phyloP scores from a whole-genome alignment of 345 rosid species.

The Carallia brachiata region DNA sequence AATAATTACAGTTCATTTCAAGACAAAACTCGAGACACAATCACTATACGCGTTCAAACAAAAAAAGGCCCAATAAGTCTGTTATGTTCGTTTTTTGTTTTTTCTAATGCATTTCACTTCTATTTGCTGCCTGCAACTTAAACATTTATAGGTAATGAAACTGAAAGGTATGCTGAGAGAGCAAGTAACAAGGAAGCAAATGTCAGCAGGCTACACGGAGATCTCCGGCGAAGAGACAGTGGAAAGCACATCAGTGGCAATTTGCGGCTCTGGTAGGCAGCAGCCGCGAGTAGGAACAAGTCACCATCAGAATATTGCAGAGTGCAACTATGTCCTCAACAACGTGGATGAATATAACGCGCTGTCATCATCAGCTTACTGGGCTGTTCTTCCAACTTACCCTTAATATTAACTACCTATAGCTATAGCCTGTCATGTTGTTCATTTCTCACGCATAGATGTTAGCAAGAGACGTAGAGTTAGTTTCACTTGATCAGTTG shows the following conservation, averaged over 20 bases:
- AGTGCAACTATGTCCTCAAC: constrained; percentile 36
- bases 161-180: constrained; percentile 52
- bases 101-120: no score
- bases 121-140: no score
- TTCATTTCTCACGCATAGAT: background rate
- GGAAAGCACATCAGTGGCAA: constrained; percentile 47
- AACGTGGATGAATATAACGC: constrained; percentile 40
- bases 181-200: constrained; percentile 41
- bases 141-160: constrained; percentile 38
- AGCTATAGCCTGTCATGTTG: background rate
- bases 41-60: no score
- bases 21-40: no score
- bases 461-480: background rate
- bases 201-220: constrained; percentile 43
- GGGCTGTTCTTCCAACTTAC: constrained; percentile 37
- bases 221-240: constrained; percentile 64
- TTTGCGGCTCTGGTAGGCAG: constrained; percentile 20
- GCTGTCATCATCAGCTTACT: constrained; percentile 31
- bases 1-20: no score
- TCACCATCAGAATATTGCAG: constrained; percentile 22
- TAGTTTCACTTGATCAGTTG: no score
- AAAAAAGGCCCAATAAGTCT: no score
- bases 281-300: constrained; percentile 10
- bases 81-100: no score
- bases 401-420: background rate